phyloP scores from a whole-genome alignment of 441 rosid genomes.

The Populus hybrid region DNA sequence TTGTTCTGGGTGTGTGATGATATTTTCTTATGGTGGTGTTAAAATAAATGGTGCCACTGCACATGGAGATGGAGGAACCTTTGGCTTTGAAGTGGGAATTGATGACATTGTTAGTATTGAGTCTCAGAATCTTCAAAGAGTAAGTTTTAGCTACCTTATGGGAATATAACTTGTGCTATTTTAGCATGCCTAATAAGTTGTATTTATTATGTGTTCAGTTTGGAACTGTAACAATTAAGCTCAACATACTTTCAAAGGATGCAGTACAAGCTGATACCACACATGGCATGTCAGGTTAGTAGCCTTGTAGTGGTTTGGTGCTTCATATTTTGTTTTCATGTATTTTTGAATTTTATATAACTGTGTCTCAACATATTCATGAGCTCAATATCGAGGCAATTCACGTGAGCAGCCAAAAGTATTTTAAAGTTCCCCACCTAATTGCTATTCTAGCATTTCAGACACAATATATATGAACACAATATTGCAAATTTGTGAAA shows the following conservation, averaged over 20 bases:
- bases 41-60: constrained; percentile 42
- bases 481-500: not conserved
- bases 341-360: not conserved
- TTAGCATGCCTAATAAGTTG: constrained; percentile 11
- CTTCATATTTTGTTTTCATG: constrained; percentile 6
- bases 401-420: not conserved
- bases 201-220: constrained; percentile 41
- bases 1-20: constrained; percentile 44
- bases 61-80: constrained; percentile 38
- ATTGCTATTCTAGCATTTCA: not conserved
- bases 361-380: not conserved
- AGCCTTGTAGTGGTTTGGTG: constrained; percentile 19
- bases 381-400: not conserved
- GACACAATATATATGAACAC: not conserved
- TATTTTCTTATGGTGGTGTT: constrained; percentile 57
- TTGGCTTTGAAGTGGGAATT: constrained; percentile 51
- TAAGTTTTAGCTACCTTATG: constrained; percentile 34
- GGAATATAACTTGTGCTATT: constrained; percentile 17
- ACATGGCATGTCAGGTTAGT: constrained; percentile 46
- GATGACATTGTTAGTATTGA: constrained; percentile 69
- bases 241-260: constrained; percentile 49
- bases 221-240: constrained; percentile 52
- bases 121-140: constrained; percentile 62
- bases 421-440: not conserved
- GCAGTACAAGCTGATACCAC: constrained; percentile 38